Conservation (phyloP, 2,329 filamentous ascomycete species). For the Aspergillus sp. region DNA sequence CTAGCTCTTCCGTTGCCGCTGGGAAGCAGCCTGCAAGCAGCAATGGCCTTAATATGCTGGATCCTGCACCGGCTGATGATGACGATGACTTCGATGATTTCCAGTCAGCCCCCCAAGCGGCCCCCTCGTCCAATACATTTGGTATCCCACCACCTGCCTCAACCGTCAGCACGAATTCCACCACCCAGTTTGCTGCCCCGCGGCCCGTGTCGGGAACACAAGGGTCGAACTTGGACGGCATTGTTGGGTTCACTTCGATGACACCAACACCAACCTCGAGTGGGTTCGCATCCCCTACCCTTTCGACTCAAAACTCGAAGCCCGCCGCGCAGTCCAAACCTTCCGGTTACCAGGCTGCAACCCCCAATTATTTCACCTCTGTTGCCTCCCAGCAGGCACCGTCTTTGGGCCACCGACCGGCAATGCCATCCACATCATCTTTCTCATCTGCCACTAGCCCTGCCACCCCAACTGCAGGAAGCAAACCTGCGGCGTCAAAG, state of each 20-base stretch:
- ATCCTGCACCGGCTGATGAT: slow-evolving; percentile 58
- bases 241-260: slow-evolving; percentile 77
- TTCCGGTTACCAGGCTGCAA: slow-evolving; percentile 69
- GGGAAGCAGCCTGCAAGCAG: slow-evolving; percentile 46
- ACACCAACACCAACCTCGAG: slow-evolving; percentile 66
- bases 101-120: slow-evolving; percentile 71
- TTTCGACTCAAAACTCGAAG: slow-evolving; percentile 40
- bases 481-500: slow-evolving; percentile 52
- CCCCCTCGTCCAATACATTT: slow-evolving; percentile 37
- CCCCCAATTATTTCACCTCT: slow-evolving; percentile 94
- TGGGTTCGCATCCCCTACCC: slow-evolving; percentile 58
- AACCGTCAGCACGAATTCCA: slow-evolving; percentile 48
- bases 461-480: slow-evolving; percentile 38
- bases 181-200: slow-evolving; percentile 74
- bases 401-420: slow-evolving; percentile 28
- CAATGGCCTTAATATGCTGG: slow-evolving; percentile 50
- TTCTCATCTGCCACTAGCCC: slow-evolving; percentile 37
- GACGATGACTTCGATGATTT: slow-evolving; percentile 97
- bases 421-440: slow-evolving; percentile 38
- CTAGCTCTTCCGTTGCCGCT: slow-evolving; percentile 43
- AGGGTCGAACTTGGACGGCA: slow-evolving; percentile 74
- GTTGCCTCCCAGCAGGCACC: slow-evolving; percentile 41
- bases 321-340: slow-evolving; percentile 54
- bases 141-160: slow-evolving; percentile 48
- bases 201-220: slow-evolving; percentile 83